Base-by-base conservation (phyloP, 1,139 yeast genomes). In the Magnusiomyces sp. region DNA sequence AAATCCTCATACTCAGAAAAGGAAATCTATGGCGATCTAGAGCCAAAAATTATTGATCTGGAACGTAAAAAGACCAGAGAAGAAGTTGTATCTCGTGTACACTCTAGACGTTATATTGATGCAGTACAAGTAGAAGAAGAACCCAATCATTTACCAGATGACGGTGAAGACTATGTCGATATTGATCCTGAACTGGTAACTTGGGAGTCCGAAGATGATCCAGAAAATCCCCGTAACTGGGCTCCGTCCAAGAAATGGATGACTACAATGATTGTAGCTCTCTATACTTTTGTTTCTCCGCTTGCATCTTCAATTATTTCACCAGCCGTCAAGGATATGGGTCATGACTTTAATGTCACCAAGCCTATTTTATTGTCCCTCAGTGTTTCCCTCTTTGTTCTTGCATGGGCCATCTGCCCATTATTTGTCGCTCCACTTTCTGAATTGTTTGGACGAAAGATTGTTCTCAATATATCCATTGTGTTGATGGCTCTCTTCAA, bases 321-420 rank as follows among this genome's bases (percentile, higher is more conserved):
- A 58, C 73, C 71, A 74, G 84, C 63, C 57, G 75, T 63, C 57
- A 77, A 51, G 55, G 66, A 75, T 16, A 71, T 83, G 36, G 70
- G 69, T 56, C 69, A 67, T 5, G 71, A 75, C 50, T 81, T 79
- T 46, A 64, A 69, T 42, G 72, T 75, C 51, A 59, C 69, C 13
- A 64, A 68, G 38, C 51, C 60, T 0, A 68, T 75, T 59, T 67
- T 70, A 9, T 76, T 80, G 1, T 71, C 80, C 2, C 68, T 73
- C 37, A 88, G 80, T 60, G 86, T 80, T 1, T 71, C 80, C 10
- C 76, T 78, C 2, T 0, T 66, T 83, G n/a, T 83, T 77, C 72
- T 82, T 83, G 36, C 70, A 81, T 54, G 90, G 90, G 80, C 82
- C 14, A 67, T 76, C 13, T 92, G 90, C 2, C 90, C 92, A 0